A percentile compares a stretch with the other conserved stretches of the same genome.
Conservation (phyloP, 2,329 filamentous ascomycete species). For the Diplodia sapinea region DNA sequence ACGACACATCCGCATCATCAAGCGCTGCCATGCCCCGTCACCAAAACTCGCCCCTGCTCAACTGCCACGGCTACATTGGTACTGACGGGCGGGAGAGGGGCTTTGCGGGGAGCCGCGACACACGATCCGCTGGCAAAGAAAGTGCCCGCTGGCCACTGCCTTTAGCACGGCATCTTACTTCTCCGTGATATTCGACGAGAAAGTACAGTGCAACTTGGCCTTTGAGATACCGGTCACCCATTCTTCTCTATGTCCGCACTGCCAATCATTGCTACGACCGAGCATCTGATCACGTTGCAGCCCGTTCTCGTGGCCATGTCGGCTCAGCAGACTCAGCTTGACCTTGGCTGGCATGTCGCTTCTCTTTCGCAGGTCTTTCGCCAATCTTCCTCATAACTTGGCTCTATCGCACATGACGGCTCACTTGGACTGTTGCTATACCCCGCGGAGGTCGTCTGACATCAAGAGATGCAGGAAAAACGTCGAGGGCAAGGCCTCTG, state of each 20-base stretch:
- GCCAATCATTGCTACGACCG: neutral
- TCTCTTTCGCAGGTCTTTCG: neutral
- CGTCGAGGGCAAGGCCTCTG: neutral
- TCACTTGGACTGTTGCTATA: neutral
- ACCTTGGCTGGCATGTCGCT: neutral
- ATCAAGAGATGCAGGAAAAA: slow-evolving; percentile 3
- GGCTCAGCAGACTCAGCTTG: neutral
- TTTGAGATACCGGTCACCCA: no score
- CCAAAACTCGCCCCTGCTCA: no score
- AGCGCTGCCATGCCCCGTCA: no score
- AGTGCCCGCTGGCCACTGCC: no score
- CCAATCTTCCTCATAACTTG: neutral
- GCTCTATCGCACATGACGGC: neutral
- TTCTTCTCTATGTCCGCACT: neutral
- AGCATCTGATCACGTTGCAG: neutral
- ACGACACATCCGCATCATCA: no score
- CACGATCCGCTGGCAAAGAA: no score
- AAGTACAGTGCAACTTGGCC: no score
- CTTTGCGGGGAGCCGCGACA: no score
- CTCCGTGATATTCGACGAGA: no score
- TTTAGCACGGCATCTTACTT: no score
- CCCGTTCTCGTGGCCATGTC: neutral
- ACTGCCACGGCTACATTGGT: no score
- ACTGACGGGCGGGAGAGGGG: no score
- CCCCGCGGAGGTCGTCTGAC: slow-evolving; percentile 1